Conservation (phyloP, 177 flowering plant genomes). For the Vitis hybrid region DNA sequence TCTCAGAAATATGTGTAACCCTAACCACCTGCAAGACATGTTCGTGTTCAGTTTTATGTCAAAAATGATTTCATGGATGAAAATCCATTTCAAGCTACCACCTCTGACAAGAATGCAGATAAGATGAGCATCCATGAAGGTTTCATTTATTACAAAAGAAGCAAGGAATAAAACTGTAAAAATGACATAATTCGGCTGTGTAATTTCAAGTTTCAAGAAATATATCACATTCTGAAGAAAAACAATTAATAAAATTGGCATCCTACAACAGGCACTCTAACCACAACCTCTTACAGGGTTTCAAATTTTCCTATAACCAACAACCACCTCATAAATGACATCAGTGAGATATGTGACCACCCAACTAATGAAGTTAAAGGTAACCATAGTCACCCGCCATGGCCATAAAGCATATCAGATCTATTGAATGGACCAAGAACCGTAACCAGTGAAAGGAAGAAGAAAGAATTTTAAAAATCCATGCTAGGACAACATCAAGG, state of each 20-base stretch:
- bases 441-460: background rate
- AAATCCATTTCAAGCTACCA: background rate
- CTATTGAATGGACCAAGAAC: background rate
- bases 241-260: background rate
- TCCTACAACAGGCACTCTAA: background rate
- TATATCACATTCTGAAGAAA: background rate
- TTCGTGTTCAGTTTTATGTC: background rate
- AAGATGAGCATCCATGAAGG: background rate
- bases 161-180: background rate
- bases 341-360: background rate
- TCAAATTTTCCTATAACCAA: background rate
- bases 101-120: background rate
- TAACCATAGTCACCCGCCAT: background rate
- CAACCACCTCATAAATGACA: background rate
- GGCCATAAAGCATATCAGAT: background rate
- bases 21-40: background rate
- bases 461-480: background rate
- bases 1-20: background rate
- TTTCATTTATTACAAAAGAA: background rate
- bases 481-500: background rate
- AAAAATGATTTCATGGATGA: background rate
- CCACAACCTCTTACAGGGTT: background rate
- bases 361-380: background rate
- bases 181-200: background rate
- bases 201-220: background rate